A percentile compares a stretch with the other conserved stretches of the same genome.
Conservation (phyloP, 2,329 filamentous ascomycete genomes). For the Cytospora leucostoma region DNA sequence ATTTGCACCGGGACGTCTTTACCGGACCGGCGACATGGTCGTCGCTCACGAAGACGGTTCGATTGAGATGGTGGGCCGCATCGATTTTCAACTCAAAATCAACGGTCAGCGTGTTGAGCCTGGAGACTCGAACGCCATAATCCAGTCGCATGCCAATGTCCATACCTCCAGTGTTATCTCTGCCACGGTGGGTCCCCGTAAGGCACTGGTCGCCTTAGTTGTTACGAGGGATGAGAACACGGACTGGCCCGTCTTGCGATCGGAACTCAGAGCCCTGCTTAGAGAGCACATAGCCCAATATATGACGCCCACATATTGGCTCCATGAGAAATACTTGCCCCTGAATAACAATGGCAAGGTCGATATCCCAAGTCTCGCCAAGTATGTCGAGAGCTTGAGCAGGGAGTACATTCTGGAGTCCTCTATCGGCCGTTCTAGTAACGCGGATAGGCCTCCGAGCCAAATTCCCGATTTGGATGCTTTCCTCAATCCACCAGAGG, state of each 20-base stretch:
- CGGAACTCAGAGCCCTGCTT: background rate
- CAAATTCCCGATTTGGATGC: background rate
- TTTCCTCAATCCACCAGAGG: background rate
- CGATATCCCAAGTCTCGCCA: background rate
- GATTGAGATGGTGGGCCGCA: conserved; percentile 78
- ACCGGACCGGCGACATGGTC: conserved; percentile 84
- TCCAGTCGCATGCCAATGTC: background rate
- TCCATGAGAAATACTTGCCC: background rate
- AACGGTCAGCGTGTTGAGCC: conserved; percentile 81
- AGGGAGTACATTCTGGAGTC: background rate
- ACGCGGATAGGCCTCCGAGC: background rate
- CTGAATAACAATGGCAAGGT: background rate
- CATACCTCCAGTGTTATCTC: background rate
- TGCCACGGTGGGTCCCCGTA: background rate
- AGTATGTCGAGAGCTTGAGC: background rate
- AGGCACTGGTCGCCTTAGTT: background rate
- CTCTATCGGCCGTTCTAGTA: background rate
- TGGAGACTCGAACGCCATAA: conserved; percentile 52
- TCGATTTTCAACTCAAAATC: conserved; percentile 83
- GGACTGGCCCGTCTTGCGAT: background rate
- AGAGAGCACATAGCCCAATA: background rate
- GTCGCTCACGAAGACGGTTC: conserved; percentile 65
- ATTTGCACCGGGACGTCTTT: conserved; percentile 63
- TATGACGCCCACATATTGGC: background rate
- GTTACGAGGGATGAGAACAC: background rate